Conservation (phyloP, 129 eudicot genomes). For the Saussurea involucrata region DNA sequence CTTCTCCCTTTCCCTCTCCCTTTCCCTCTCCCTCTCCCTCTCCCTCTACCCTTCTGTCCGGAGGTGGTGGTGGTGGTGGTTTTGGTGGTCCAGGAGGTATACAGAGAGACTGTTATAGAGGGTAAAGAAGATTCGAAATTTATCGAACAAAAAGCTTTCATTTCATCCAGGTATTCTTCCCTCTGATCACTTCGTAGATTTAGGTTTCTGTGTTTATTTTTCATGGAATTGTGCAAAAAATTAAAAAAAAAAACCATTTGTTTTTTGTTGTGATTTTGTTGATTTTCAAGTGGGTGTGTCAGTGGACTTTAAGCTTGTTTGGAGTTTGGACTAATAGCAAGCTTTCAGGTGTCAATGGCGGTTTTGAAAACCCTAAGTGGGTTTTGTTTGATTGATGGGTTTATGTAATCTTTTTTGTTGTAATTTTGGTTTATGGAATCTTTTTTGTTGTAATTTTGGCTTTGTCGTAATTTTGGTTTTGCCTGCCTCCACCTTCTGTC, state of each 20-base stretch:
- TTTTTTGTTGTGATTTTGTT: constrained; percentile 1
- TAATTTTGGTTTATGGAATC: background rate
- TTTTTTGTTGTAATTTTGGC: too few relatives aligned
- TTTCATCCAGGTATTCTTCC: constrained; percentile 16
- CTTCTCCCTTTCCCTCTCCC: too few relatives aligned
- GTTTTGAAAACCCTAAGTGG: constrained; percentile 26
- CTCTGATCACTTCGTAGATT: background rate
- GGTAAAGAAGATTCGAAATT: background rate
- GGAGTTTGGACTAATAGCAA: constrained; percentile 12
- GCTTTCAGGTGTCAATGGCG: constrained; percentile 19
- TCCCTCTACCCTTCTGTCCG: too few relatives aligned
- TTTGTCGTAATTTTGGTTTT: too few relatives aligned
- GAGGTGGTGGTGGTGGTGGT: too few relatives aligned
- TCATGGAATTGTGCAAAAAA: constrained; percentile 15
- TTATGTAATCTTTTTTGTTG: background rate
- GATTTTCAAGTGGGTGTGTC: constrained; percentile 13
- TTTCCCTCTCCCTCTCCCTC: too few relatives aligned
- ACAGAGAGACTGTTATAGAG: too few relatives aligned
- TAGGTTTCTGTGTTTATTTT: constrained; percentile 2
- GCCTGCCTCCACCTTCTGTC: too few relatives aligned
- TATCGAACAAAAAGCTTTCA: background rate
- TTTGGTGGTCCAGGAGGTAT: too few relatives aligned
- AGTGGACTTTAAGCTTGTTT: constrained; percentile 2
- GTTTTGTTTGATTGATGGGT: constrained; percentile 17
- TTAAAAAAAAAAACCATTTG: constrained; percentile 1